These are phyloP conservation scores for Candida vartiovaarae DNA, from an alignment of 805 yeast species.

Conservation along the genomic window DNA sequence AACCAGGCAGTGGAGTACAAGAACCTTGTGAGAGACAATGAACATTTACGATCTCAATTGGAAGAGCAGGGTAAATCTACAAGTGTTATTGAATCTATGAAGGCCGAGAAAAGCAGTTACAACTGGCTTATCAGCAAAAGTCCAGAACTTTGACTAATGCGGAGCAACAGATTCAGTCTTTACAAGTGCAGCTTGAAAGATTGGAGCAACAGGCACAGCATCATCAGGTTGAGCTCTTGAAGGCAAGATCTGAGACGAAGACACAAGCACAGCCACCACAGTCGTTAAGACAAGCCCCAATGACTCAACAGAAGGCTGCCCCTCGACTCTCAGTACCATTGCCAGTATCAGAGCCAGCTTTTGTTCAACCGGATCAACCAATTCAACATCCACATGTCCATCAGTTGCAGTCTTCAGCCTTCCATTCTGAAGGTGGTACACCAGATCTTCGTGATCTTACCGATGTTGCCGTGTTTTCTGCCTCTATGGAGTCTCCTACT, in stretches of 20 bases:
- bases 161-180: constrained; percentile 3
- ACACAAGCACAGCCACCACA: constrained; percentile 1
- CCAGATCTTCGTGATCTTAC: constrained; percentile 24
- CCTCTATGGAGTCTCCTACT: constrained; percentile 18
- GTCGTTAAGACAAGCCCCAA: neutral
- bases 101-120: constrained; percentile 6
- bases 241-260: neutral
- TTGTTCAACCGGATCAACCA: neutral
- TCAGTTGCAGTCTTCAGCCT: neutral
- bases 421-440: constrained; percentile 14
- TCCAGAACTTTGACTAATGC: constrained; percentile 6
- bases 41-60: constrained; percentile 5
- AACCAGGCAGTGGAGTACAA: constrained; percentile 9
- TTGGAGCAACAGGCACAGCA: neutral
- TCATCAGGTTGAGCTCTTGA: neutral
- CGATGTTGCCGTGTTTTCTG: constrained; percentile 17
- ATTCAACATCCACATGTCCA: neutral
- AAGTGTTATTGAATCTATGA: neutral
- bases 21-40: constrained; percentile 4
- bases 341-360: neutral
- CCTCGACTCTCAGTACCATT: neutral
- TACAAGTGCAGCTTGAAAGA: constrained; percentile 1
- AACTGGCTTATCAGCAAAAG: constrained; percentile 7
- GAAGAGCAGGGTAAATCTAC: neutral
- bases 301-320: neutral